Conservation (phyloP, 805 yeast species). For the Yarrowia yakushimensis region DNA sequence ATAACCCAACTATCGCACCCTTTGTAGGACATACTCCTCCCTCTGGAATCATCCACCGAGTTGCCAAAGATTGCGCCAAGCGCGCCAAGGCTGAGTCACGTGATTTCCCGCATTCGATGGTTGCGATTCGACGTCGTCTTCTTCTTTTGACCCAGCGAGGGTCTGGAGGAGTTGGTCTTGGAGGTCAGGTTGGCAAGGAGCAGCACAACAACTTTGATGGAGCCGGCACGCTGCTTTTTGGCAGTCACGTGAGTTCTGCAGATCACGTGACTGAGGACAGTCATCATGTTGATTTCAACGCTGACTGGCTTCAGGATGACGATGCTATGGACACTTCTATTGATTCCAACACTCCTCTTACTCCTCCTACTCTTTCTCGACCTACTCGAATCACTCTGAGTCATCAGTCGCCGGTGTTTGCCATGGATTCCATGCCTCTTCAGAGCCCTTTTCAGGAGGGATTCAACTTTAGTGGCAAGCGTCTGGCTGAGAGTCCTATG, state of each 20-base stretch:
- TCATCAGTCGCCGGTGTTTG: slow-evolving; percentile 5
- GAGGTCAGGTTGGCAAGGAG: background rate
- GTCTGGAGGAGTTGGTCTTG: background rate
- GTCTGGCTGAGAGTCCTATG: slow-evolving; percentile 2
- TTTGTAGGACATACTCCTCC: slow-evolving; percentile 65
- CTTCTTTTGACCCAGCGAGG: slow-evolving; percentile 28
- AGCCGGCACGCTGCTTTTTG: background rate
- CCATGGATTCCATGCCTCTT: slow-evolving; percentile 16
- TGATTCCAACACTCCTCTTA: background rate
- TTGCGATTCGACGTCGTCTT: slow-evolving; percentile 37
- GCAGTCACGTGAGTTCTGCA: background rate
- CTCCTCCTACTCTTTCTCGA: background rate
- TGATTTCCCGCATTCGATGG: slow-evolving; percentile 36
- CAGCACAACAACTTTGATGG: background rate
- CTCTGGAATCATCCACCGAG: slow-evolving; percentile 58
- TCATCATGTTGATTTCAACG: background rate
- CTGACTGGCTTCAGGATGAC: slow-evolving; percentile 22
- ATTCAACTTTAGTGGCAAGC: background rate
- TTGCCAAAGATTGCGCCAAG: slow-evolving; percentile 53
- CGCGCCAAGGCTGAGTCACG: slow-evolving; percentile 33
- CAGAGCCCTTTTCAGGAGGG: slow-evolving; percentile 18
- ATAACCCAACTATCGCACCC: slow-evolving; percentile 63
- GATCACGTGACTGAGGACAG: background rate
- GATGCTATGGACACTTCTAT: slow-evolving; percentile 10
- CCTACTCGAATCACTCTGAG: slow-evolving; percentile 1